A percentile compares a stretch with the other conserved stretches of the same genome.
Evolutionary conservation across 148 eudicot genomes (phyloP).

Genomic region (Rhododendron ferrugineum): DNA sequence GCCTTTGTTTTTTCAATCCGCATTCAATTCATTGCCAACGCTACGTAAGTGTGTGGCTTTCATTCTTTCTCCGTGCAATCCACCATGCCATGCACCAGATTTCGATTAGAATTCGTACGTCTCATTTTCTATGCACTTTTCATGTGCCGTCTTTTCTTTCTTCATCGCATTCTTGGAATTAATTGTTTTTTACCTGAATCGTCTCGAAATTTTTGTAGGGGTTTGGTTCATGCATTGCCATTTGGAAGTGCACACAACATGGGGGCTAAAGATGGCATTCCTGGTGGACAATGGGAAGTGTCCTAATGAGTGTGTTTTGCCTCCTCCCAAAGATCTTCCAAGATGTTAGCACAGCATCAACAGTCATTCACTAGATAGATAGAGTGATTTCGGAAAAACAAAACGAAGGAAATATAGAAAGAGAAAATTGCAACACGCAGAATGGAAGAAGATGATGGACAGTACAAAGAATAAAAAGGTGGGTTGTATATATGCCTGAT

Average conservation of each 20-base stretch:
- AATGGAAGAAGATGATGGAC: background rate
- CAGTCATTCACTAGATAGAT: background rate
- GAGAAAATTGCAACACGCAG: background rate
- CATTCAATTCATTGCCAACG: background rate
- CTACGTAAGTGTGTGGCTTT: background rate
- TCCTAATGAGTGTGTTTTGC: constrained; percentile 26
- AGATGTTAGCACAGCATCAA: constrained; percentile 16
- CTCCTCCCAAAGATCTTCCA: constrained; percentile 38
- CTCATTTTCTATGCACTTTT: background rate
- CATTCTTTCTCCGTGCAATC: too few species aligned
- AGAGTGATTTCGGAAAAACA: background rate
- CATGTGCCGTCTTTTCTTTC: background rate
- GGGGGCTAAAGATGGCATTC: constrained; percentile 43
- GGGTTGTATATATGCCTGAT: background rate
- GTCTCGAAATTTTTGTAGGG: background rate
- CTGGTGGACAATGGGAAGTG: constrained; percentile 36
- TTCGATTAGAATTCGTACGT: too few species aligned
- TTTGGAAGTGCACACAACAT: constrained; percentile 34
- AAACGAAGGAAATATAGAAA: background rate
- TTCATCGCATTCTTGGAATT: background rate
- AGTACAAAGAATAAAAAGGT: background rate
- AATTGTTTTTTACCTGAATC: background rate
- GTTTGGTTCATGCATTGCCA: constrained; percentile 35
- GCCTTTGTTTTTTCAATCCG: background rate
- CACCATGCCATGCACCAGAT: too few species aligned